Base-by-base conservation (phyloP, 768 basidiomycete genomes). In the Pleurotus giganteus region DNA sequence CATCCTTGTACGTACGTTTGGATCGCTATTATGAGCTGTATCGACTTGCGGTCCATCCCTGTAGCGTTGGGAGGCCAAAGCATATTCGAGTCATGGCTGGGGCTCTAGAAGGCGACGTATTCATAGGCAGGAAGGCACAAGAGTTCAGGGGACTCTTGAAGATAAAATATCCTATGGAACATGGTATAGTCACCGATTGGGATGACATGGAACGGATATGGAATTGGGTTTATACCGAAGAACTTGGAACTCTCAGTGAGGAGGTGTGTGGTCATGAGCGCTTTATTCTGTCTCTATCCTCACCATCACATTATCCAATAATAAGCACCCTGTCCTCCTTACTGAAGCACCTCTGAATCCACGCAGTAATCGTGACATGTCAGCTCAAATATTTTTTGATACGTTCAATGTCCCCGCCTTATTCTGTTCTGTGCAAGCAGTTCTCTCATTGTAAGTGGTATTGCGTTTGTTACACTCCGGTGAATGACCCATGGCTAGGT, bases 151-250 rank as follows among this genome's bases (percentile, higher is more conserved):
- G 97, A 8, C 76, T 99, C 60, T 78, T 99, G 61, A 96, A 96
- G 80, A 95, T 98, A 64, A 96, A 95, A 71, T 99, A 98, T 67
- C 97, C 97, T 24, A 98, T 99, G 88, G 93, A 96, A 68, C 97
- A 98, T 69, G 97, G 97, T 11, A 94, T 99, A 57, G 97, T 99
- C 7, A 96, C 91, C 32, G 93, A 99, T 75, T 99, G 97, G 96
- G 97, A 99, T 67, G 97, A 99, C 67, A 99, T 99, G 97, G 97
- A 99, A 70, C 85, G 91, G 57, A 98, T 99, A 80, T 99, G 97
- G 97, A 89, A 82, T 60, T 95, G 93, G 88, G 90, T 98, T 44
- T 99, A 98, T 67, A 87, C 91, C 19, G 94, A 98, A 67, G 96
- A 97, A 66, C 76, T 98, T 42, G 91, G 92, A 19, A 97, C 95